Conservation (phyloP, 208 protist genomes). For the Leishmania guyanensis region DNA sequence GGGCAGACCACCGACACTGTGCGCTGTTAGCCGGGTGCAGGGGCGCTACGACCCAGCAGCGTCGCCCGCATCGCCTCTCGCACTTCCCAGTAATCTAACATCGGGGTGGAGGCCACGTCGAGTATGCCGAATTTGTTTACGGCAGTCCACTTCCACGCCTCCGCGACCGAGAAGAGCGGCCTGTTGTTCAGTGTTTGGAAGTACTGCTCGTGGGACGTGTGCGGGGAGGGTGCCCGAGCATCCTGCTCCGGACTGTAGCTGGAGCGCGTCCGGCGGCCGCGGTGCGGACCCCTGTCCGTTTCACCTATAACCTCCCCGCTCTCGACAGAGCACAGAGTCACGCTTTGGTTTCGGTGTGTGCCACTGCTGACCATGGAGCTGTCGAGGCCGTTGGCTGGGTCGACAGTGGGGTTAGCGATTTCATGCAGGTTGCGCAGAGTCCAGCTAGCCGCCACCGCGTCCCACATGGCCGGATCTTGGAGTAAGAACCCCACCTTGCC, state of each 20-base stretch:
- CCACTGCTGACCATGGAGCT: conserved; percentile 10
- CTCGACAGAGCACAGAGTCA: conserved; percentile 9
- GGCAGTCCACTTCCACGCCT: conserved; percentile 23
- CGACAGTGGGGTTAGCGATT: conserved; percentile 11
- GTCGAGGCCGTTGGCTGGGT: conserved; percentile 10
- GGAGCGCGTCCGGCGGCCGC: neutral
- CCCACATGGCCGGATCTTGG: conserved; percentile 37
- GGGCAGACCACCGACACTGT: neutral
- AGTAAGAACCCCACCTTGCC: conserved; percentile 21
- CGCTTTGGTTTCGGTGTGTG: conserved; percentile 8
- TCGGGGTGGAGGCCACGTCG: conserved; percentile 21
- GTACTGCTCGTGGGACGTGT: conserved; percentile 1
- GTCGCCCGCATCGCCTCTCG: conserved; percentile 69
- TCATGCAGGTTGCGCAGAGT: conserved; percentile 25
- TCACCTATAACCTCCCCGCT: neutral
- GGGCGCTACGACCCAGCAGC: conserved; percentile 59
- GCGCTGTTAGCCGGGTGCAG: conserved; percentile 52
- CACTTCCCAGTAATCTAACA: conserved; percentile 71
- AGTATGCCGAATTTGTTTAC: conserved; percentile 28
- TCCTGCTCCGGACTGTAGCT: conserved; percentile 5
- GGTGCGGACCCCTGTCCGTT: neutral
- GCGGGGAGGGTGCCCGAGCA: neutral
- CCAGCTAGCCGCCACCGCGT: conserved; percentile 35
- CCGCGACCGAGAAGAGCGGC: conserved; percentile 16
- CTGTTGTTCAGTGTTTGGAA: conserved; percentile 32